Conservation (phyloP, 331 rosid genomes). For the Quercus lobata region DNA sequence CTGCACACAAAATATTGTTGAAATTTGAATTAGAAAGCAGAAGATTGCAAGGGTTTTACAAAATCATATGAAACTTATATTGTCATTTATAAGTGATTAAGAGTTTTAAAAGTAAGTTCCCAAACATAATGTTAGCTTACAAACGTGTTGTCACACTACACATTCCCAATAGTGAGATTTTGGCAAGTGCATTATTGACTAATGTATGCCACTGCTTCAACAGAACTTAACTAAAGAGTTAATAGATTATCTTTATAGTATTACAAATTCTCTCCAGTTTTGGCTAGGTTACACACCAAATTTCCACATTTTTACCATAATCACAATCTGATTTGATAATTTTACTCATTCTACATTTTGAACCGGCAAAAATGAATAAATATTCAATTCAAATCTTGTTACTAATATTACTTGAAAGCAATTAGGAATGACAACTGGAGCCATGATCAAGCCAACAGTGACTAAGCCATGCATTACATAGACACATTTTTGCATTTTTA, state of each 20-base stretch:
- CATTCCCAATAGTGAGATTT: neutral
- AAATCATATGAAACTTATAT: neutral
- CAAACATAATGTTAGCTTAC: neutral
- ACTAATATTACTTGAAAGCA: neutral
- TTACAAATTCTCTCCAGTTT: neutral
- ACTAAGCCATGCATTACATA: neutral
- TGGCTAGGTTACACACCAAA: neutral
- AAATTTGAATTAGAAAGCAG: slow-evolving; percentile 14
- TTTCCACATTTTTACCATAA: neutral
- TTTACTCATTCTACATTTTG: neutral
- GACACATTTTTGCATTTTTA: neutral
- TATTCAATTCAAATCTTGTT: neutral
- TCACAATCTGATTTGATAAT: neutral
- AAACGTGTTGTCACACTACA: neutral
- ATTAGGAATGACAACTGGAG: no score
- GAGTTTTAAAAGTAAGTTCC: neutral
- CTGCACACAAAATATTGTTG: slow-evolving; percentile 40
- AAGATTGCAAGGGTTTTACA: neutral
- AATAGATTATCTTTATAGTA: neutral
- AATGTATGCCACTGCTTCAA: neutral
- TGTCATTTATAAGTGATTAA: neutral
- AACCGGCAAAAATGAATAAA: neutral
- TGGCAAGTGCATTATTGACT: neutral
- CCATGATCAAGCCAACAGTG: neutral
- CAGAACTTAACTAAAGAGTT: neutral